These are phyloP conservation scores for Fusarium sp. DNA, from an alignment of 2,329 filamentous ascomycete species.

Conservation along the genomic window DNA sequence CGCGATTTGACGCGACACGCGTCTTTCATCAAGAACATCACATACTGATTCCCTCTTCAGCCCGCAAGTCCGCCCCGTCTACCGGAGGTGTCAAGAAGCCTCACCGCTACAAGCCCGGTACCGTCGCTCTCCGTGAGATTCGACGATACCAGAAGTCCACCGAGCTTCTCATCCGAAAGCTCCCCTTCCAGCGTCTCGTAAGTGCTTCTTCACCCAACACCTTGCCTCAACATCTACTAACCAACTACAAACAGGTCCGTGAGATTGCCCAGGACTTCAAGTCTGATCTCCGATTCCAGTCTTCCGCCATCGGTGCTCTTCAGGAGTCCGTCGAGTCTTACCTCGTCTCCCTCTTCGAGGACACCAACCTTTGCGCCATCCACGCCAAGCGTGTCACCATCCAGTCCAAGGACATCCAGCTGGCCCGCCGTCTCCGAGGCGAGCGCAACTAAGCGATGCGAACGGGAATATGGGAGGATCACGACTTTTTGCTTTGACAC, in stretches of 20 bases:
- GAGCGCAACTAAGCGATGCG: slow-evolving; percentile 79
- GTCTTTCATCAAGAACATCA: slow-evolving; percentile 10
- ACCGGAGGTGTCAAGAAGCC: slow-evolving; percentile 98
- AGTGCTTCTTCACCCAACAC: slow-evolving; percentile 45
- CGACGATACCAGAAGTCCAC: slow-evolving; percentile 98
- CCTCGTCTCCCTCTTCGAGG: slow-evolving; percentile 97
- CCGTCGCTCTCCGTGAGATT: slow-evolving; percentile 98
- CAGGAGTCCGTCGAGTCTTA: slow-evolving; percentile 99
- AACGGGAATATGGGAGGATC: slow-evolving; percentile 52
- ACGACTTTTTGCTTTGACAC: slow-evolving; percentile 57
- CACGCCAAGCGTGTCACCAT: slow-evolving; percentile 99
- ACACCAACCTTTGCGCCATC: slow-evolving; percentile 98
- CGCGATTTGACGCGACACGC: slow-evolving; percentile 30
- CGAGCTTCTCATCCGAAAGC: slow-evolving; percentile 95
- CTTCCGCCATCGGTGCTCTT: slow-evolving; percentile 94
- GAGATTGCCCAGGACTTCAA: slow-evolving; percentile 98
- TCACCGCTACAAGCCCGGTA: slow-evolving; percentile 90
- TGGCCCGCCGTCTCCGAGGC: slow-evolving; percentile 93
- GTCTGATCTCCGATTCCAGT: slow-evolving; percentile 97
- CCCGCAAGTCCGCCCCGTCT: slow-evolving; percentile 96
- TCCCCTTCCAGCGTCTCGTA: slow-evolving; percentile 96
- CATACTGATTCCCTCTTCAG: slow-evolving; percentile 37
- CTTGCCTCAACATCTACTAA: slow-evolving; percentile 12
- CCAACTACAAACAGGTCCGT: slow-evolving; percentile 70
- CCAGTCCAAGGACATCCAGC: slow-evolving; percentile 96